Evolutionary conservation across 208 protist species (phyloP).

Genomic region (Leishmania mexicana): DNA sequence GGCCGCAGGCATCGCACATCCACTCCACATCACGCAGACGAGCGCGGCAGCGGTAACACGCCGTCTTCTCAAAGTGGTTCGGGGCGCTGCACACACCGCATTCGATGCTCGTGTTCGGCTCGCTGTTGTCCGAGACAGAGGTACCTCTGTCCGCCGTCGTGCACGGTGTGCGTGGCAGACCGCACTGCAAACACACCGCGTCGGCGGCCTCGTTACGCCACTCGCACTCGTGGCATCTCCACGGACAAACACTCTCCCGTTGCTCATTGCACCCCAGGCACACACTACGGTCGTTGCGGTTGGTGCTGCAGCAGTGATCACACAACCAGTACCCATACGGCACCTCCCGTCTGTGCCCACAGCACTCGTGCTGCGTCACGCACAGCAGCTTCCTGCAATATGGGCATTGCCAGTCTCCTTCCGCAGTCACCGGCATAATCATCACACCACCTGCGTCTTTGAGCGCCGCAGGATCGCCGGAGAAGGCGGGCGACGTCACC

Average conservation of each 20-base stretch:
- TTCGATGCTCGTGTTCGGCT: constrained; percentile 7
- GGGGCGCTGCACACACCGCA: constrained; percentile 64
- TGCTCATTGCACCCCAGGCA: constrained; percentile 71
- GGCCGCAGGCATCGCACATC: constrained; percentile 53
- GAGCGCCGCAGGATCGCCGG: neutral
- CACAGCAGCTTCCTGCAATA: constrained; percentile 60
- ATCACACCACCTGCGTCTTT: neutral
- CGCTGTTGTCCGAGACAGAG: constrained; percentile 7
- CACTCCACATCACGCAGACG: constrained; percentile 51
- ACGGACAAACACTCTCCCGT: constrained; percentile 35
- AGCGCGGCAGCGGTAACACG: constrained; percentile 76
- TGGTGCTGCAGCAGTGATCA: constrained; percentile 68
- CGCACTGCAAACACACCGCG: constrained; percentile 55
- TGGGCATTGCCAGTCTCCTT: constrained; percentile 79
- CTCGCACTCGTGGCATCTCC: constrained; percentile 57
- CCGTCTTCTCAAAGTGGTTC: constrained; percentile 43
- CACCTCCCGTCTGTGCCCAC: constrained; percentile 57
- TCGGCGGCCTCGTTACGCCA: constrained; percentile 35
- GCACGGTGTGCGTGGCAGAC: constrained; percentile 36
- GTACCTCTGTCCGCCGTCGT: constrained; percentile 7
- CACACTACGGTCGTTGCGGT: constrained; percentile 40
- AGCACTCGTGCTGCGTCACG: constrained; percentile 50
- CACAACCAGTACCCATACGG: constrained; percentile 83
- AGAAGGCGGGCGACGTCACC: neutral
- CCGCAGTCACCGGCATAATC: constrained; percentile 5